phyloP scores from a whole-genome alignment of 2,329 filamentous ascomycete species.

The Drechslera avenae region DNA sequence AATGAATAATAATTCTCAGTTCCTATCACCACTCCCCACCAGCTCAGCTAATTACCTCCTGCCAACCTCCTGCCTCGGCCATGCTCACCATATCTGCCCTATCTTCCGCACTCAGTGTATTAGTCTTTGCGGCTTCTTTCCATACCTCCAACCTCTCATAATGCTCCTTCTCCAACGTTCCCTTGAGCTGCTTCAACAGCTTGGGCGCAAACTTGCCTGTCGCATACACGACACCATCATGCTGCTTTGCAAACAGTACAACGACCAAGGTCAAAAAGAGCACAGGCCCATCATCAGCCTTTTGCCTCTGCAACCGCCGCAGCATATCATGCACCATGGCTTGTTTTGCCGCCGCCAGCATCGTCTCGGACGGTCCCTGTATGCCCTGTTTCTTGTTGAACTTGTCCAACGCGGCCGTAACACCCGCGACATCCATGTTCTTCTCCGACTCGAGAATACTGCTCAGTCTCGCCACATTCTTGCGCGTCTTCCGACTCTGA shows the following conservation, averaged over 20 bases:
- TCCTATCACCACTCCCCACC: neutral
- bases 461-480: constrained; percentile 39
- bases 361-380: constrained; percentile 1
- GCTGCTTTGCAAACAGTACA: constrained; percentile 37
- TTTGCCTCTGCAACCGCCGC: constrained; percentile 43
- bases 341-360: constrained; percentile 29
- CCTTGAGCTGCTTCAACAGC: constrained; percentile 45
- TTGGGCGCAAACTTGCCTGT: constrained; percentile 51
- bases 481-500: constrained; percentile 38
- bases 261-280: constrained; percentile 47
- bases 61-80: constrained; percentile 15
- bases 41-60: no score
- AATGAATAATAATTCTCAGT: constrained; percentile 10
- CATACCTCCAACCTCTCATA: constrained; percentile 42
- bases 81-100: constrained; percentile 41
- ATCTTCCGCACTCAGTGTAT: constrained; percentile 38
- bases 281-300: constrained; percentile 41
- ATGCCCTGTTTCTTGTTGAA: constrained; percentile 45
- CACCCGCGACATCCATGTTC: constrained; percentile 9
- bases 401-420: constrained; percentile 32
- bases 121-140: constrained; percentile 47
- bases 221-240: constrained; percentile 46
- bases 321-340: constrained; percentile 40
- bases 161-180: constrained; percentile 22
- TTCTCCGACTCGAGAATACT: constrained; percentile 23